phyloP scores from a whole-genome alignment of 306 rosid species.

The Argentina anserina region DNA sequence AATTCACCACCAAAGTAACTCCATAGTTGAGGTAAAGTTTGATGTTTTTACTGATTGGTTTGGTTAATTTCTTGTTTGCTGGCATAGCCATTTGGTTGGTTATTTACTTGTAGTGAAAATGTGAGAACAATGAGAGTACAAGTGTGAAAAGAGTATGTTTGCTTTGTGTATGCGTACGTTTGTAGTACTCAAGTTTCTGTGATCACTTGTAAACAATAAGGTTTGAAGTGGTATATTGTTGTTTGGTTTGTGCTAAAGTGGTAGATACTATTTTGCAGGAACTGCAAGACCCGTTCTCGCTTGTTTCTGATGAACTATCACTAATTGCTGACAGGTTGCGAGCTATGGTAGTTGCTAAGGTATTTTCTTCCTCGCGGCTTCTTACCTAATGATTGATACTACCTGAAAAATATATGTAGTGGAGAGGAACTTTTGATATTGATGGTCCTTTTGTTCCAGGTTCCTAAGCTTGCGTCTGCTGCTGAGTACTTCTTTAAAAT shows the following conservation, averaged over 20 bases:
- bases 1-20: constrained; percentile 77
- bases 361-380: constrained; percentile 27
- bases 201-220: not conserved
- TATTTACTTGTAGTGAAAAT: not conserved
- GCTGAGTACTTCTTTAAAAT: constrained; percentile 92
- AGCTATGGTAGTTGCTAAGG: constrained; percentile 83
- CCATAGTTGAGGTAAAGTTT: constrained; percentile 61
- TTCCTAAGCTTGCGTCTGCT: constrained; percentile 94
- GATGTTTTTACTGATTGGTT: constrained; percentile 2
- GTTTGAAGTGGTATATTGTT: not conserved
- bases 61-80: not conserved
- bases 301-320: constrained; percentile 88
- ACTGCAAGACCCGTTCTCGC: constrained; percentile 77
- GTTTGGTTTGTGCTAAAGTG: not conserved
- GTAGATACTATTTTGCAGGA: constrained; percentile 49
- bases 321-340: constrained; percentile 70
- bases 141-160: not conserved
- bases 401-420: constrained; percentile 1
- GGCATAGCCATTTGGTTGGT: not conserved
- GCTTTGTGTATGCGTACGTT: too few species aligned
- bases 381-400: not conserved
- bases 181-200: not conserved
- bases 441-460: constrained; percentile 40
- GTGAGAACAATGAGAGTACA: not conserved
- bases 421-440: not conserved